A percentile compares a stretch with the other conserved stretches of the same genome.
These are phyloP conservation scores for Hypoxylon sp. DNA, from an alignment of 2,329 filamentous ascomycete genomes.

Conservation along the genomic window DNA sequence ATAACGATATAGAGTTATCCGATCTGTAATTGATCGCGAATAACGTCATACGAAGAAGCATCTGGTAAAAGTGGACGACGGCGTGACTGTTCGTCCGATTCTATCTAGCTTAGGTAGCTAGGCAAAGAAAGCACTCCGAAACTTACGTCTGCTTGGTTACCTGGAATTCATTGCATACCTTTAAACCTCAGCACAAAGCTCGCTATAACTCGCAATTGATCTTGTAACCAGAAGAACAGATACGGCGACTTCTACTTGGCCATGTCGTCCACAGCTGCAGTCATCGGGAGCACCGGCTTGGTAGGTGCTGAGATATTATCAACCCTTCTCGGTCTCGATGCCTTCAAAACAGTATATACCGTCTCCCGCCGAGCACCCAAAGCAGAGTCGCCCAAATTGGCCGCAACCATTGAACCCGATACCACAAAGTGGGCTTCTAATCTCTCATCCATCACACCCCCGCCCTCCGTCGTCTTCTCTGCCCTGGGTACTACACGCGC, in stretches of 20 bases:
- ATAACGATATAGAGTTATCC: neutral
- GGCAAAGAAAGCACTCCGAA: neutral
- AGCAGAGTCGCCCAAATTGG: constrained; percentile 69
- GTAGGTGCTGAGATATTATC: constrained; percentile 81
- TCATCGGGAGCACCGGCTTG: constrained; percentile 76
- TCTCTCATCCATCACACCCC: constrained; percentile 67
- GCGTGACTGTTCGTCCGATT: constrained; percentile 26
- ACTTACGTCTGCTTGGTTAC: constrained; percentile 5
- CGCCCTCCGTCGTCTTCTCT: constrained; percentile 78
- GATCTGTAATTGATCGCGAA: neutral
- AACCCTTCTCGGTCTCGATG: constrained; percentile 68
- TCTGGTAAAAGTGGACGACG: constrained; percentile 9
- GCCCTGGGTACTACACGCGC: constrained; percentile 84
- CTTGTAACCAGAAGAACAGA: neutral
- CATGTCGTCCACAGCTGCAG: constrained; percentile 62
- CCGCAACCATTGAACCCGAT: constrained; percentile 76
- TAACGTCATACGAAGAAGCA: constrained; percentile 8
- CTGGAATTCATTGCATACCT: neutral
- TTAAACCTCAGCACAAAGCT: constrained; percentile 1
- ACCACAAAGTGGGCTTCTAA: constrained; percentile 75
- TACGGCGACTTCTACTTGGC: neutral
- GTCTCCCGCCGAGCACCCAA: constrained; percentile 76
- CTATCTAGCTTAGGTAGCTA: no score
- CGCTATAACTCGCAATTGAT: neutral
- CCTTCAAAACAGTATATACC: constrained; percentile 69